These are phyloP conservation scores for Cladosporium sp. DNA, from an alignment of 2,329 filamentous ascomycete genomes.

Conservation along the genomic window DNA sequence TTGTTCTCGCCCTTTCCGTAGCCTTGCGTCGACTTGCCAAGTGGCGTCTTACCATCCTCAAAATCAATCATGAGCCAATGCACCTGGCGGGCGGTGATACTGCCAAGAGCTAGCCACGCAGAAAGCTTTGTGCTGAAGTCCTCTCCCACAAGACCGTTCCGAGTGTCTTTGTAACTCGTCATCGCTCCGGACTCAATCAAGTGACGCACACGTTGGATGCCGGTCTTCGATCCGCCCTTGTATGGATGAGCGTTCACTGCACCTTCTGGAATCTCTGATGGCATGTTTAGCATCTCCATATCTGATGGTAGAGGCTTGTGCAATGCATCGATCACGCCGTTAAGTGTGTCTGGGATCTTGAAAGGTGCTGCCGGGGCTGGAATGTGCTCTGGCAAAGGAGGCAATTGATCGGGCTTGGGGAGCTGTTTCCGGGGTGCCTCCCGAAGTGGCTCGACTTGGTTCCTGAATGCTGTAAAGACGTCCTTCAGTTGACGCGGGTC, in stretches of 20 bases:
- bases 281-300: conserved; percentile 48
- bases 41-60: conserved; percentile 56
- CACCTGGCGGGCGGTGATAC: conserved; percentile 67
- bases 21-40: conserved; percentile 45
- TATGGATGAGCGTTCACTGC: conserved; percentile 62
- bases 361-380: conserved; percentile 62
- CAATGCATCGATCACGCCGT: conserved; percentile 53
- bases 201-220: conserved; percentile 55
- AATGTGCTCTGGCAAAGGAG: conserved; percentile 54
- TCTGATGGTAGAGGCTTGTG: conserved; percentile 53
- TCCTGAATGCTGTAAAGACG: conserved; percentile 71
- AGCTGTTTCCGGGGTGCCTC: conserved; percentile 57
- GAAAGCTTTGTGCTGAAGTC: conserved; percentile 76
- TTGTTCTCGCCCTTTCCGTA: conserved; percentile 69
- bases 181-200: conserved; percentile 60
- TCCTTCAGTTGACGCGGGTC: conserved; percentile 62
- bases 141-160: conserved; percentile 65
- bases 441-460: conserved; percentile 67
- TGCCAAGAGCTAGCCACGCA: conserved; percentile 67
- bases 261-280: conserved; percentile 48
- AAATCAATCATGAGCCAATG: conserved; percentile 64
- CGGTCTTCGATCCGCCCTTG: conserved; percentile 61
- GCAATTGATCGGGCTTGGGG: conserved; percentile 54
- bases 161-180: conserved; percentile 63
- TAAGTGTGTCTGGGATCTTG: conserved; percentile 53